Evolutionary conservation across 257 asterid genomes (phyloP), one percentile per base, ranked within the genome.

Genomic region (Cordia subcordata): DNA sequence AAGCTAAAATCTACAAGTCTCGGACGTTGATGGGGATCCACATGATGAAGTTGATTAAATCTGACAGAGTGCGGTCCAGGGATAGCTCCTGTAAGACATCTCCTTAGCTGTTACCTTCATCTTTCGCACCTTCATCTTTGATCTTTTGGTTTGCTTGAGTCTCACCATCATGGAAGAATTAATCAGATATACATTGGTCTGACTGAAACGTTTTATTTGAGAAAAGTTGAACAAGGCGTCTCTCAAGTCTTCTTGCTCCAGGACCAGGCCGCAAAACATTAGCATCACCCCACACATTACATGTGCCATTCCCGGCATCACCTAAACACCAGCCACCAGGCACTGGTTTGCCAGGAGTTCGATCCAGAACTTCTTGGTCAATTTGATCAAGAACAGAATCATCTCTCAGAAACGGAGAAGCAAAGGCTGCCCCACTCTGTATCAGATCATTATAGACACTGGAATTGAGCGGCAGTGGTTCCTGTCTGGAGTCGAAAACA

Each of bases 301-400:
- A 93, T 16, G 35, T 53, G 49, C 77, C 80, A 16, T 64, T 65
- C 17, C 32, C 61, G 50, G 77, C 21, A 5, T 81, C 82, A 11
- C 91, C 99, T 53, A 92, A 72, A 72, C 99, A 92, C 99, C 99
- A 92, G 14, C 99, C 99, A 22, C 97, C 96, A 0, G 95, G 83
- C 13, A 80, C 90, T 0, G 91, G 82, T 55, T 73, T 69, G 23
- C 68, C 79, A 11, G 79, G 78, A 15, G 40, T 50, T 20, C 90
- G 80, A 22, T 55, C 72, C 44, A 88, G 79, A 53, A 86, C 55
- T 63, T 78, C 79, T 16, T 1, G 67, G 67, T 92, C 99, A 5
- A 92, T 84, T 20, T 46, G 82, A 62, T 86, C 96, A n/a, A 92
- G 88, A 60, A 84, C 50, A 0, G 86, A 85, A 49, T 81, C 85